Evolutionary conservation across 2,329 filamentous ascomycete genomes (phyloP), one percentile per base, ranked within the genome.

Genomic region (Colletotrichum sp.): DNA sequence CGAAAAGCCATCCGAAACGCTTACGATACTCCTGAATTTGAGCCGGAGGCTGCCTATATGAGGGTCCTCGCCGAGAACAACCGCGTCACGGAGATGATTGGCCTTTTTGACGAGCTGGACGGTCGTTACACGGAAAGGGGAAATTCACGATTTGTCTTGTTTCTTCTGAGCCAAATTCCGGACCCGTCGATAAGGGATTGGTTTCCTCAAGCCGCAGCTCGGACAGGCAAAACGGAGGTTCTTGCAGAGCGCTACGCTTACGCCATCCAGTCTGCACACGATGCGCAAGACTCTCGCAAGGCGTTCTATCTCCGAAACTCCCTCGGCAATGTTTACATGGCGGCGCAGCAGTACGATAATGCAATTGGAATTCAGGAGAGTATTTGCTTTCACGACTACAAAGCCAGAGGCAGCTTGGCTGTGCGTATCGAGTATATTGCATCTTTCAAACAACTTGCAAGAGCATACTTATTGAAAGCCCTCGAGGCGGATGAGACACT

Each of bases 151-250:
- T 77, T 87, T 7, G 81, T 84, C 0, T 81, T 85, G 49, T 82
- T 87, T 39, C 70, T 87, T 8, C 77, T 87, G 0, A 81, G 82
- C 18, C 82, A 85, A 26, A 80, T 79, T 62, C 26, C 80, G 81
- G 66, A 85, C 81, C 70, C 83, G 80, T 26, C 80, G 77, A 10
- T 77, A 83, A 6, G 81, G 32, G 85, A 87, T 69, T 86, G 85
- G 84, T 82, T 87, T 7, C 86, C 86, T 15, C 84, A 83, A n/a
- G 85, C 86, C 1, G 85, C 84, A 0, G 82, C 83, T 65, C 85
- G 85, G 49, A 81, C 81, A 0, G 80, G 80, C 5, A 80, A 83
- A 72, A 81, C 81, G 1, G 80, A 79, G 1, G 81, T 84, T 10
- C 76, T 86, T 15, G 75, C 83, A 1, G 78, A 83, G 1, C 79